A percentile compares a stretch with the other conserved stretches of the same genome.
Conservation (phyloP, 2,329 filamentous ascomycete genomes). For the Aspergillus flavus region DNA sequence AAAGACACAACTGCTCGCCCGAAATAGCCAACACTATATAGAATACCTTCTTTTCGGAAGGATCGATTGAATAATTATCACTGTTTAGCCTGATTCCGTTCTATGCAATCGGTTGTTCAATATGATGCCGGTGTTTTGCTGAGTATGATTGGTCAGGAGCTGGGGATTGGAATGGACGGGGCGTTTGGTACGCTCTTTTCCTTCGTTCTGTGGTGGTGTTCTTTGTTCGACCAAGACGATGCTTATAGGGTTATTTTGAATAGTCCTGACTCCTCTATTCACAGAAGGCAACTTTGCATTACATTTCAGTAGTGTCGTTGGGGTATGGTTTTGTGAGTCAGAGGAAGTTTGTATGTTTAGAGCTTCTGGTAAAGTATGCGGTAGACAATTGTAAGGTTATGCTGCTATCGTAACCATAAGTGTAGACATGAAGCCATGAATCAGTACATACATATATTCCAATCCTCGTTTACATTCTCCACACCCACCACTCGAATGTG, state of each 20-base stretch:
- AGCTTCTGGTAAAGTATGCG: not conserved
- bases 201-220: too few relatives aligned
- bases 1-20: too few relatives aligned
- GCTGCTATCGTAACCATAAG: not conserved
- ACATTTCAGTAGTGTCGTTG: not conserved
- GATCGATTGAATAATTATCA: not conserved
- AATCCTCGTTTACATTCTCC: not conserved
- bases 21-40: too few relatives aligned
- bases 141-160: not conserved
- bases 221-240: not conserved
- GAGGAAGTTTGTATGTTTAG: not conserved
- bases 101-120: not conserved
- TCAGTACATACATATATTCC: not conserved
- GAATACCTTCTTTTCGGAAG: not conserved
- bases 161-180: not conserved
- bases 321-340: not conserved
- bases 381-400: not conserved
- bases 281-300: not conserved
- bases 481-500: not conserved
- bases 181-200: not conserved
- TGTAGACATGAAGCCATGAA: not conserved
- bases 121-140: not conserved
- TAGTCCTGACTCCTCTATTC: not conserved
- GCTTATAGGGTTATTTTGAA: not conserved
- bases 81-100: not conserved